Conservation (phyloP, 2,329 filamentous ascomycete species). For the Tolypocladium tropicale region DNA sequence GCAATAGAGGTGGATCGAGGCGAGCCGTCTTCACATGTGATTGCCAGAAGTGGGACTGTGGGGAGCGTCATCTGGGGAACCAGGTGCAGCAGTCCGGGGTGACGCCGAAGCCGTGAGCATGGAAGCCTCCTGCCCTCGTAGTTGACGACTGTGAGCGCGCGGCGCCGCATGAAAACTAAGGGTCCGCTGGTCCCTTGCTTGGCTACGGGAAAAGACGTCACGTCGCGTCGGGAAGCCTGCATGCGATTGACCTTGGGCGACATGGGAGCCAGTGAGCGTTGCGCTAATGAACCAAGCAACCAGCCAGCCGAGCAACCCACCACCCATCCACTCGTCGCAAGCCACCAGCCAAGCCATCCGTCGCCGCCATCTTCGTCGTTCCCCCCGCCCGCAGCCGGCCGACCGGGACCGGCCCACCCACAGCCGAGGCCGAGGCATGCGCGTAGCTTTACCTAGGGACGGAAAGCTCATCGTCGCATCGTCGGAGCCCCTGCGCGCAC, state of each 20-base stretch:
- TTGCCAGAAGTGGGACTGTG: neutral
- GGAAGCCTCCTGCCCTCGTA: too few relatives aligned
- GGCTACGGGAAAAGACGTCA: too few relatives aligned
- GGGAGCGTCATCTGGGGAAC: neutral
- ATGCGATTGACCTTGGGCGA: too few relatives aligned
- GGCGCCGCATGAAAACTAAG: too few relatives aligned
- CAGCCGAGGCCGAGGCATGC: slow-evolving; percentile 4
- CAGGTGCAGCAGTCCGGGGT: too few relatives aligned
- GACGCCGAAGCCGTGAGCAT: neutral
- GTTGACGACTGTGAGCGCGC: too few relatives aligned
- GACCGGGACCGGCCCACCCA: neutral
- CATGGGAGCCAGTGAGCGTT: neutral
- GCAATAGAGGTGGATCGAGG: neutral
- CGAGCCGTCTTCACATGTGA: neutral
- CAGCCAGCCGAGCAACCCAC: too few relatives aligned
- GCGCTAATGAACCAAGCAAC: neutral
- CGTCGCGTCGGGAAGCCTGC: neutral
- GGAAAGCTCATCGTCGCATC: too few relatives aligned
- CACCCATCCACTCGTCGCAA: too few relatives aligned
- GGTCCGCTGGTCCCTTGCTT: too few relatives aligned
- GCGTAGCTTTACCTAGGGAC: too few relatives aligned
- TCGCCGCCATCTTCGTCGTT: neutral
- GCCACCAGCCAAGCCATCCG: neutral
- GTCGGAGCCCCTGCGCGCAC: too few relatives aligned
- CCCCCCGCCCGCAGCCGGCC: slow-evolving; percentile 2